Base-by-base conservation (phyloP, 768 basidiomycete species). In the Cystobasidium ongulense region DNA sequence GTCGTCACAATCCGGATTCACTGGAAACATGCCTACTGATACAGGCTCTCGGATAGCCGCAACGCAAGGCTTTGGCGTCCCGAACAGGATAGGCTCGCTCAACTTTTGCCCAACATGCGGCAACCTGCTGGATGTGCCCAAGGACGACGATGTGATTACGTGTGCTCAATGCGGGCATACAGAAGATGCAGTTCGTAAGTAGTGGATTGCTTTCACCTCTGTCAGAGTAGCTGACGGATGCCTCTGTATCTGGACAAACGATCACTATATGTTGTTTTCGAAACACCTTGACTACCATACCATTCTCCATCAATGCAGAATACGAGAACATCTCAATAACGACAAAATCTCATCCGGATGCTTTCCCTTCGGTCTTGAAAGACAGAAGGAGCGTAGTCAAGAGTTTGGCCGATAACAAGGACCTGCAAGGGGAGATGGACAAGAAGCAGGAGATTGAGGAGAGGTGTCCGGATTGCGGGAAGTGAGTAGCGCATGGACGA, bases 41-140 rank as follows among this genome's bases (percentile, higher is more conserved):
- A 27, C 68, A 7, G 39, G 54, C 50, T 38, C 29, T 10, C 43
- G 39, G 23, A 52, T 41, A 68, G 38, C 66, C 4, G 66, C 62
- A 46, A 17, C 1, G 36, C 36, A 13, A 21, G 39, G 25, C 17
- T 73, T 54, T 71, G 70, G 52, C 17, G 41, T 68, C 13, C 74
- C 76, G 5, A 77, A 81, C 54, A 77, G 80, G 15, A 82, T 83
- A 89, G 96, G 95, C 65, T 94, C 93, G 0, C 84, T 98, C 29
- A 84, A 98, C 46, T 98, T 99, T 82, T 99, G 96, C 82, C 91
- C 92, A 0, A 84, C 87, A 74, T 99, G 96, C 77, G 92, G 92
- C 17, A 95, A 91, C 0, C 84, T 99, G 41, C 87, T 98, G 17
- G 86, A 88, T 76, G 82, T 92, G 25, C 96, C 96, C 0, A 89